A percentile compares a stretch with the other conserved stretches of the same genome.
Evolutionary conservation across 495 filamentous ascomycete genomes (phyloP).

Genomic region (Trypethelium eluteriae): DNA sequence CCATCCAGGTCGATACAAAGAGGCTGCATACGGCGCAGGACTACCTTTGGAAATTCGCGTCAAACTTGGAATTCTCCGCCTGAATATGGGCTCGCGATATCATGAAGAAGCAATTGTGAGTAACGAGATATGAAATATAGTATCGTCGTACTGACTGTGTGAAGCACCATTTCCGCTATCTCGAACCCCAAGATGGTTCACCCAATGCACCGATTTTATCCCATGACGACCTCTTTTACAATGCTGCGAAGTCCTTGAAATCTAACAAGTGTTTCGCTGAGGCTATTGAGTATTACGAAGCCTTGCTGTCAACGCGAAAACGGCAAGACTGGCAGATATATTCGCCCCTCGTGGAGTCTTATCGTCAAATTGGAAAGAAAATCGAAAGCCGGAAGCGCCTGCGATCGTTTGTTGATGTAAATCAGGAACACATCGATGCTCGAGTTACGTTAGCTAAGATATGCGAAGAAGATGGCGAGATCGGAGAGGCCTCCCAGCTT

Average conservation of each 20-base stretch:
- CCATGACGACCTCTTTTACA: slow-evolving; percentile 69
- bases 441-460: slow-evolving; percentile 70
- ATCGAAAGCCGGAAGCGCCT: slow-evolving; percentile 69
- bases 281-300: slow-evolving; percentile 67
- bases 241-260: slow-evolving; percentile 61
- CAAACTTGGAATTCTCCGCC: slow-evolving; percentile 73
- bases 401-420: slow-evolving; percentile 58
- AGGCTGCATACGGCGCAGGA: slow-evolving; percentile 59
- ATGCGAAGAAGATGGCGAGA: slow-evolving; percentile 62
- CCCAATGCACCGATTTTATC: slow-evolving; percentile 47
- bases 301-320: slow-evolving; percentile 51
- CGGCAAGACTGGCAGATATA: slow-evolving; percentile 56
- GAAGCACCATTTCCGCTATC: slow-evolving; percentile 55
- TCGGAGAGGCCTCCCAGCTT: slow-evolving; percentile 63
- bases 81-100: slow-evolving; percentile 53
- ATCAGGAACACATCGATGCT: slow-evolving; percentile 60
- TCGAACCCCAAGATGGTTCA: slow-evolving; percentile 50
- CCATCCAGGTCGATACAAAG: slow-evolving; percentile 46
- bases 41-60: slow-evolving; percentile 76
- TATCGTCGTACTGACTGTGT: slow-evolving; percentile 17
- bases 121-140: slow-evolving; percentile 13
- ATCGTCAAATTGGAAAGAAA: slow-evolving; percentile 51
- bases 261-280: slow-evolving; percentile 48
- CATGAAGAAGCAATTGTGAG: slow-evolving; percentile 70
- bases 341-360: slow-evolving; percentile 68